phyloP scores from a whole-genome alignment of 106 monocot species.

The Allium fistulosum region DNA sequence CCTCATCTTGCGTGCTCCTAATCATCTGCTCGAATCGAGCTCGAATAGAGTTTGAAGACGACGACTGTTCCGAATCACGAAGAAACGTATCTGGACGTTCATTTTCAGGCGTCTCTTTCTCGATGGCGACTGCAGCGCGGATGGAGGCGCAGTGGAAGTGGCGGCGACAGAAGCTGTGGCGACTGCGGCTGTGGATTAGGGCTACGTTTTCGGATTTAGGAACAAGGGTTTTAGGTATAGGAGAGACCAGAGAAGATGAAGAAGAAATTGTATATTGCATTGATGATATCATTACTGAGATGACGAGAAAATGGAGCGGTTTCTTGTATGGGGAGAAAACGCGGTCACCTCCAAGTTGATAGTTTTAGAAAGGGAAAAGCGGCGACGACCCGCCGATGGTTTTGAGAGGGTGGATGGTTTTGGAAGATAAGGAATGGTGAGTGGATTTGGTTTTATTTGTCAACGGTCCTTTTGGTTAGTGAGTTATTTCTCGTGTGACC shows the following conservation, averaged over 20 bases:
- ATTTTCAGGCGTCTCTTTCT: conserved; percentile 89
- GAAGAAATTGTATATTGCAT: conserved; percentile 6
- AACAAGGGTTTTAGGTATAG: conserved; percentile 1
- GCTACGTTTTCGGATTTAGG: not conserved
- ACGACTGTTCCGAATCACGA: conserved; percentile 34
- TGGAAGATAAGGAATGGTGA: too few species aligned
- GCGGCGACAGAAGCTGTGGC: not conserved
- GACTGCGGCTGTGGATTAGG: not conserved
- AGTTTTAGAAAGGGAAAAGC: not conserved
- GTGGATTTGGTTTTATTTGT: too few species aligned
- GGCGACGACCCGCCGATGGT: not conserved
- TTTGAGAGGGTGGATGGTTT: not conserved
- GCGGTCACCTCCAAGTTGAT: too few species aligned
- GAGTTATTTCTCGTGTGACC: too few species aligned
- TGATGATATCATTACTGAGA: not conserved
- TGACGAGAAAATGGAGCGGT: not conserved
- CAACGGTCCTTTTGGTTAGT: too few species aligned
- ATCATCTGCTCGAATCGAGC: conserved; percentile 94
- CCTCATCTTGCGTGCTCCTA: conserved; percentile 72
- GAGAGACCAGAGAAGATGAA: conserved; percentile 6
- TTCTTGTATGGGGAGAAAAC: too few species aligned
- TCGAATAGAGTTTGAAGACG: conserved; percentile 38
- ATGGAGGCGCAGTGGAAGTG: not conserved
- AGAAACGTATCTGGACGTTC: conserved; percentile 97
- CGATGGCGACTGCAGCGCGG: conserved; percentile 65